These are phyloP conservation scores for Vickermania ingenoplastis DNA, from an alignment of 208 protist species.

Conservation along the genomic window DNA sequence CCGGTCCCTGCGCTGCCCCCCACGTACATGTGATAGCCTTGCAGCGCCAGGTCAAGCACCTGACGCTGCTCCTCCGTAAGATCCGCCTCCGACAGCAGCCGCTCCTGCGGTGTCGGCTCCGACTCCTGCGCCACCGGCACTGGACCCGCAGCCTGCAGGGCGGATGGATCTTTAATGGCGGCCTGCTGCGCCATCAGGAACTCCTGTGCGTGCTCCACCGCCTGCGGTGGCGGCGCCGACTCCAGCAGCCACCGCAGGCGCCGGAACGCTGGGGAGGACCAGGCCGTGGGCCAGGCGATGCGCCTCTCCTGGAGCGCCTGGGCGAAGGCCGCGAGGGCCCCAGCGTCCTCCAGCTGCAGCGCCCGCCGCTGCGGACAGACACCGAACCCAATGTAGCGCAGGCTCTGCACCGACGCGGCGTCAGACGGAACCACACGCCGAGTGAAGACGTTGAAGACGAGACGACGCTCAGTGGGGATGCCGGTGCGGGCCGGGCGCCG, in stretches of 20 bases:
- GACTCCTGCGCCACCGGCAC: background rate
- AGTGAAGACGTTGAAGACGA: conserved; percentile 80
- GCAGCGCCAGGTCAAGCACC: conserved; percentile 60
- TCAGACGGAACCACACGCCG: conserved; percentile 46
- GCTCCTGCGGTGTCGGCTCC: conserved; percentile 8
- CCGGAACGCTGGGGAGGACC: conserved; percentile 23
- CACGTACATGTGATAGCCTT: conserved; percentile 81
- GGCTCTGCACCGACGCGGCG: conserved; percentile 28
- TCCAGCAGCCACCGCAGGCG: background rate
- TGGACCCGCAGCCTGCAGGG: background rate
- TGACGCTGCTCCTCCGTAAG: conserved; percentile 75
- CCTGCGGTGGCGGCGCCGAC: background rate
- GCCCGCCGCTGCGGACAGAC: conserved; percentile 27
- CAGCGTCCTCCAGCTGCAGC: conserved; percentile 13
- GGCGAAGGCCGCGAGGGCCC: conserved; percentile 31
- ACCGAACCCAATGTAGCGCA: conserved; percentile 54
- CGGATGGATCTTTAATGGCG: background rate
- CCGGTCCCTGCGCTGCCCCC: conserved; percentile 83
- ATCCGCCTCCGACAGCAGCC: conserved; percentile 47
- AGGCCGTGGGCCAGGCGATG: conserved; percentile 52
- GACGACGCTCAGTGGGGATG: background rate
- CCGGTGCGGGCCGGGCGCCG: background rate
- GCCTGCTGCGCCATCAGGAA: background rate
- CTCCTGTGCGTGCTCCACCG: background rate
- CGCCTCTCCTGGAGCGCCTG: conserved; percentile 22